Conservation (phyloP, 2,329 filamentous ascomycete genomes). For the Phaeoacremonium minimum region DNA sequence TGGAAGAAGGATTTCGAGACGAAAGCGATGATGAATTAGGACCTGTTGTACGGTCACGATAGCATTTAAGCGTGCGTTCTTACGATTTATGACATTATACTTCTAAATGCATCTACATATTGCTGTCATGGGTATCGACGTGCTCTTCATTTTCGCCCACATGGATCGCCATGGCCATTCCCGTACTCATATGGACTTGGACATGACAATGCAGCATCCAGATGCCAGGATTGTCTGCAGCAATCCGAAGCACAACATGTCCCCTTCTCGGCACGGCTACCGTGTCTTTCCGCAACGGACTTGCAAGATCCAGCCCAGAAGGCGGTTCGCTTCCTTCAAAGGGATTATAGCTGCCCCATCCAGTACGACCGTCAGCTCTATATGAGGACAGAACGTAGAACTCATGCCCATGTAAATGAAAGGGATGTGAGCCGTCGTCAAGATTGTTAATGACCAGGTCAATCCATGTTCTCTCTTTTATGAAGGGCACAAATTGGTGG, state of each 20-base stretch:
- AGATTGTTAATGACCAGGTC: constrained; percentile 26
- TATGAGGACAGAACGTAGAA: not conserved
- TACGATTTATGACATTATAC: too few species aligned
- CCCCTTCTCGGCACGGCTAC: constrained; percentile 10
- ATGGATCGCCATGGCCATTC: constrained; percentile 19
- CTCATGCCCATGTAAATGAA: not conserved
- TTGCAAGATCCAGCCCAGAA: not conserved
- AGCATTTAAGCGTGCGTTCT: not conserved
- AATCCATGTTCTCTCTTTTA: constrained; percentile 8
- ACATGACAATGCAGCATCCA: constrained; percentile 24
- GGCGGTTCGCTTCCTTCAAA: constrained; percentile 8
- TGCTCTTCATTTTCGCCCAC: constrained; percentile 15
- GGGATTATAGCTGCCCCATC: constrained; percentile 20
- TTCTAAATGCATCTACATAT: too few species aligned
- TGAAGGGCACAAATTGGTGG: constrained; percentile 15
- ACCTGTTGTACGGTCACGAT: constrained; percentile 8
- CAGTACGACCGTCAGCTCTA: constrained; percentile 11
- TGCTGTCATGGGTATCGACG: too few species aligned
- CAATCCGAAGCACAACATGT: constrained; percentile 16
- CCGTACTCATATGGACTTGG: constrained; percentile 18
- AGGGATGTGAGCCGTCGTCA: constrained; percentile 13
- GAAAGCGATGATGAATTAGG: constrained; percentile 59
- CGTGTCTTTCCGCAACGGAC: not conserved
- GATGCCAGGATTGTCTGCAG: constrained; percentile 17
- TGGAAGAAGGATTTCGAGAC: constrained; percentile 72